Conservation (phyloP, 305 asterid genomes). For the Solanum hybrid region DNA sequence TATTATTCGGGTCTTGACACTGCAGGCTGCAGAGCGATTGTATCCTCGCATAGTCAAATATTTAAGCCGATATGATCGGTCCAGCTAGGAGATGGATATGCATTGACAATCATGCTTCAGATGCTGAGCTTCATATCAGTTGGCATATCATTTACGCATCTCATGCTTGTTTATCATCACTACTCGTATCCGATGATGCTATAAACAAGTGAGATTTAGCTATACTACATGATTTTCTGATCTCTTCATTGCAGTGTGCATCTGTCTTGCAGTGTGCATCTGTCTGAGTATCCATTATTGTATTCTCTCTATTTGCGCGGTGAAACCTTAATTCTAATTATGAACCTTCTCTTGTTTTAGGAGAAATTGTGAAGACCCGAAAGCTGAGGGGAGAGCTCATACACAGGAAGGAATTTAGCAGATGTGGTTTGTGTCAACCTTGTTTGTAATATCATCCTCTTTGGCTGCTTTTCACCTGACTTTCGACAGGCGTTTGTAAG, state of each 20-base stretch:
- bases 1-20: not conserved
- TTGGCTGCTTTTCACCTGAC: not conserved
- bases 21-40: constrained; percentile 69
- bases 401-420: not conserved
- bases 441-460: not conserved
- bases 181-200: not conserved
- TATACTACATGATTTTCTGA: not conserved
- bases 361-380: not conserved
- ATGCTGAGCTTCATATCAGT: not conserved
- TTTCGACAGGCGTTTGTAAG: not conserved
- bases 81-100: not conserved
- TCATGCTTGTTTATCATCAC: not conserved
- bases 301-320: not conserved
- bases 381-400: not conserved
- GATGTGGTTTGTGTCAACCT: not conserved
- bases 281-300: not conserved
- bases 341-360: not conserved
- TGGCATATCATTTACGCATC: not conserved
- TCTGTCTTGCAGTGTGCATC: not conserved
- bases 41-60: constrained; percentile 63
- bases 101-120: not conserved
- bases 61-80: constrained; percentile 38
- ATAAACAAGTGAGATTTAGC: not conserved
- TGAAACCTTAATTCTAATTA: not conserved
- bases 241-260: not conserved